Conservation (phyloP, 352 stramenopile genomes). For the Globisporangium alternatum region DNA sequence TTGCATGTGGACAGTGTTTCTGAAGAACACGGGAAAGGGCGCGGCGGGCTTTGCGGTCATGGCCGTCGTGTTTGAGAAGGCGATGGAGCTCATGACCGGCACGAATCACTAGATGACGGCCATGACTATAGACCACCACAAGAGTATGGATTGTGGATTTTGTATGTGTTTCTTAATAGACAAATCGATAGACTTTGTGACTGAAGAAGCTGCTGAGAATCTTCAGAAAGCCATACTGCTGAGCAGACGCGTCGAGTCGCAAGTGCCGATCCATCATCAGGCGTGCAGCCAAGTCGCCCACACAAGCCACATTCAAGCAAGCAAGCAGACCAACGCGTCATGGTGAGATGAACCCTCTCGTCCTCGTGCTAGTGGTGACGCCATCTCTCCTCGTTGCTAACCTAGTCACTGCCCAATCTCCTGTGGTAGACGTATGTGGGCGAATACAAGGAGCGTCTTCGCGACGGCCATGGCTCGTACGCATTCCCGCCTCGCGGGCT, state of each 20-base stretch:
- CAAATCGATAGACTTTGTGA: neutral
- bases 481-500: constrained; percentile 32
- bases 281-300: neutral
- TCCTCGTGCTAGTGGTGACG: neutral
- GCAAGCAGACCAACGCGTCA: neutral
- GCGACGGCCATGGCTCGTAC: constrained; percentile 45
- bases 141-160: neutral
- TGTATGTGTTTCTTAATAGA: constrained; percentile 2
- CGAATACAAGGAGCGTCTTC: constrained; percentile 35
- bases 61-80: constrained; percentile 85
- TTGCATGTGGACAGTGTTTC: constrained; percentile 39
- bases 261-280: neutral
- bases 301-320: neutral
- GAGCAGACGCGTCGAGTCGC: neutral
- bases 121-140: neutral
- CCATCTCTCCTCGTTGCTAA: neutral
- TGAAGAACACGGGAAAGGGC: constrained; percentile 71
- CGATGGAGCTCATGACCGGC: constrained; percentile 57
- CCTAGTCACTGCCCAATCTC: neutral
- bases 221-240: neutral
- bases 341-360: neutral
- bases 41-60: constrained; percentile 77
- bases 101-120: constrained; percentile 18
- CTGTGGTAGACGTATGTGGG: constrained; percentile 34
- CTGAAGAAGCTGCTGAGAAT: neutral